Evolutionary conservation across 1,284 basidiomycete species (phyloP), one percentile per base, ranked within the genome.

Genomic region (Fomes fomentarius): DNA sequence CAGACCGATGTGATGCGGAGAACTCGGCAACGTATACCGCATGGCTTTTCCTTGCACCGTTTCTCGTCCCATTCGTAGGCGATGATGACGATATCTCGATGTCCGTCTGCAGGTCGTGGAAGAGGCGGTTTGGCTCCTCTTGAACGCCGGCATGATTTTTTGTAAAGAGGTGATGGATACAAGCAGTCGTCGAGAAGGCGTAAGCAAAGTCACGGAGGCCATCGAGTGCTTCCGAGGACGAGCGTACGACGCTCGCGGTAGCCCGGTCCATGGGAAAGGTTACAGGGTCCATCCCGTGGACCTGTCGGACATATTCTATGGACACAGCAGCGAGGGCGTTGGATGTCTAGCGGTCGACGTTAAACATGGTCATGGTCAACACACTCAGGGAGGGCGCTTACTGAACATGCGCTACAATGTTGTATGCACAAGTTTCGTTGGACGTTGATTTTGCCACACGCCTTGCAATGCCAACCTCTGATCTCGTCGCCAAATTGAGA

Each of bases 141-240:
- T 77, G 75, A 19, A 71, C 57, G 24, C 48, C 42, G 21, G 62
- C 53, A n/a, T 63, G 66, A 47, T 77, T 77, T 26, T 72, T 68
- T 4, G 75, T 76, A 58, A 74, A 76, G 35, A 77, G n/a, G 39
- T 76, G 76, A 28, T 67, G 67, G 26, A 71, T 57, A 3, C 28
- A 44, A 0, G 63, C 66, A 8, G 50, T 45, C 8, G 56, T 52
- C n/a, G 50, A 59, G 46, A 74, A 19, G n/a, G 34, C 25, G 50
- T 74, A 73, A 5, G 55, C 54, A 58, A 70, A 75, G 12, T 63
- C 63, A 14, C 67, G 66, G 59, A 73, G 68, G 8, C 63, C 68
- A 35, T 71, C 67, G 11, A 64, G 60, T 55, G 67, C 69, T 17
- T 52, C 41, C 7, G 30, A 37, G 4, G 64, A 52, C 9, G 21